A percentile compares a stretch with the other conserved stretches of the same genome.
Evolutionary conservation across 2,329 filamentous ascomycete species (phyloP).

Genomic region (Incumbomyces lentus): DNA sequence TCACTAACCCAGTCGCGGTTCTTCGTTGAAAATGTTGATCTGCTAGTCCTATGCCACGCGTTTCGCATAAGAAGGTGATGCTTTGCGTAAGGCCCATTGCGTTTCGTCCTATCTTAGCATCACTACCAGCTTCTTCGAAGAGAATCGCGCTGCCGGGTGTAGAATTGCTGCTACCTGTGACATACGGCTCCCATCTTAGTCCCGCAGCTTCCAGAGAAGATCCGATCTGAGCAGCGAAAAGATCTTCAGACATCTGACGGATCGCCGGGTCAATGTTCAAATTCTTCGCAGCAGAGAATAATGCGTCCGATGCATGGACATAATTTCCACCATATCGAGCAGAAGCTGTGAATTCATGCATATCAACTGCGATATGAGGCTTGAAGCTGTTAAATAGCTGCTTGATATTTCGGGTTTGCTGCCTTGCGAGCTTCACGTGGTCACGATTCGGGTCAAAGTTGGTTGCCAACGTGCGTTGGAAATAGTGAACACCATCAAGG

Average conservation of each 20-base stretch:
- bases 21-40: slow-evolving; percentile 10
- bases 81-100: slow-evolving; percentile 9
- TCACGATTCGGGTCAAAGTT: slow-evolving; percentile 9
- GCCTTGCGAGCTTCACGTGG: slow-evolving; percentile 4
- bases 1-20: slow-evolving; percentile 6
- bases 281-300: slow-evolving; percentile 9
- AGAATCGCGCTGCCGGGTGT: neutral
- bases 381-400: slow-evolving; percentile 6
- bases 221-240: slow-evolving; percentile 6
- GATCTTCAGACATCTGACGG: slow-evolving; percentile 4
- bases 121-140: slow-evolving; percentile 8
- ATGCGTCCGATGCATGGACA: slow-evolving; percentile 7
- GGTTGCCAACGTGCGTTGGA: slow-evolving; percentile 6
- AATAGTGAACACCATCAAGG: slow-evolving; percentile 6
- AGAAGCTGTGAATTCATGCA: slow-evolving; percentile 8
- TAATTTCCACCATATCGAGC: slow-evolving; percentile 7
- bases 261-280: slow-evolving; percentile 9
- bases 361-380: slow-evolving; percentile 9
- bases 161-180: slow-evolving; percentile 6
- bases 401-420: slow-evolving; percentile 8
- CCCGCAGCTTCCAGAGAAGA: slow-evolving; percentile 4
- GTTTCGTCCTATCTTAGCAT: slow-evolving; percentile 9
- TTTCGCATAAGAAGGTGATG: slow-evolving; percentile 9
- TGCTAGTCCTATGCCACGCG: slow-evolving; percentile 8
- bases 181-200: slow-evolving; percentile 8